Evolutionary conservation across 176 grass and related monocot genomes (phyloP), one percentile per base, ranked within the genome.

Genomic region (Triticum monococcum): DNA sequence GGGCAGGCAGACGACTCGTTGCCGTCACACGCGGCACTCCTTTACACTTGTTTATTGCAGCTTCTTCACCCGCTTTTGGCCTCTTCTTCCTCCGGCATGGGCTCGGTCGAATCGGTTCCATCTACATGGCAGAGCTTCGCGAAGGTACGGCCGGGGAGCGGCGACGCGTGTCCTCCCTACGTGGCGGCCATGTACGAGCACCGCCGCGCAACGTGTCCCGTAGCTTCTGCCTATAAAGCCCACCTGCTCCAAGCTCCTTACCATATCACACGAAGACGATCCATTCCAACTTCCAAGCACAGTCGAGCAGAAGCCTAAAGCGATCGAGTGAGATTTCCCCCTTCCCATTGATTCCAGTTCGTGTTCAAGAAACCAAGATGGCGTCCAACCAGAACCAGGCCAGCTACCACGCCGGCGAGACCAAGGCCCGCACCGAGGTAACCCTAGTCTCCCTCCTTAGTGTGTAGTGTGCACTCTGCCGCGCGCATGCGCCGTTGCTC

Each of bases 341-440:
- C 28, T 30, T 30, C 28, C 28, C 28, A 3, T 30, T 30, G 28
- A 30, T 30, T 30, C 28, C 28, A 30, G 28, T 2, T 30, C 2
- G 28, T 30, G 28, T 9, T 41, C 40, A 41, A 11, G 40, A 41
- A 41, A 41, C 40, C 40, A 41, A 41, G 3, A 41, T 94, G 95
- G 95, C 95, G 28, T 94, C 92, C 76, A 72, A 89, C 13, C 86
- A 92, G 73, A 36, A 89, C 35, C 65, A 91, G 69, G 81, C 79
- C 30, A 87, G 77, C 90, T 89, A 84, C 90, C 67, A 28, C 22
- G 90, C 92, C 62, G 95, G 90, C 76, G 90, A 94, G 79, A 85
- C 88, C 90, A 97, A 94, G 87, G 95, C 72, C 67, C 86, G 61
- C 22, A 81, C 88, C 24, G 88, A 97, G 95, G 95, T 94, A 9